Base-by-base conservation (phyloP, 1,139 yeast genomes). In the Yamadazyma diddensiae region DNA sequence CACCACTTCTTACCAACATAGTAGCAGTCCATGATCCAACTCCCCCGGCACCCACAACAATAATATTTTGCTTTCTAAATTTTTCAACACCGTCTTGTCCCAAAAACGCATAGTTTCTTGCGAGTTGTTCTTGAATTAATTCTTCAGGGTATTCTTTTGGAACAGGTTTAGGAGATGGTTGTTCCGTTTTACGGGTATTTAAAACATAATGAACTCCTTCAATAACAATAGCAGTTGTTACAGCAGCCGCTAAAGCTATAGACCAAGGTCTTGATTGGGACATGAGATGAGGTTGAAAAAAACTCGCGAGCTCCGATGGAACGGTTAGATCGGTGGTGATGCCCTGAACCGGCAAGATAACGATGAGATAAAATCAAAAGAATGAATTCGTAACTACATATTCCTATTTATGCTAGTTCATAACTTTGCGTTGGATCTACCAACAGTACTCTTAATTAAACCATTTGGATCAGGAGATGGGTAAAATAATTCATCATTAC, bases 31-130 rank as follows among this genome's bases (percentile, higher is more conserved):
- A 90, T 0, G 97, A 88, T 2, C 98, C 98, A 21, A 92, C 98
- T 29, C 98, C 98, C 33, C 98, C 98, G 7, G 92, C 94, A 18
- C 98, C 98, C n/a, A 92, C 96, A 12, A 92, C 84, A 3, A 87
- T 82, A 2, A 92, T 76, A 39, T 77, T 72, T 47, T 87, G 82
- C n/a, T 67, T 58, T 36, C 95, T 77, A 14, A 92, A 75, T 40
- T 77, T 77, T n/a, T 62, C 57, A 77, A 87, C 79, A 1, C 97
- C 97, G 13, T 80, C 83, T 31, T 82, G 84, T 3, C 95, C 88
- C 21, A 92, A 66, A 52, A 92, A 92, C 2, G 95, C 96, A 53
- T 86, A 83, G 63, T 90, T 92, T 44, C 98, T 70, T 0, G 97
- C 95, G 26, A 90, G 73, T 55, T 92, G 97, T 59, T 92, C 98